These are phyloP conservation scores for Saxophila tyrrhenica DNA, from an alignment of 495 filamentous ascomycete genomes.

Conservation along the genomic window DNA sequence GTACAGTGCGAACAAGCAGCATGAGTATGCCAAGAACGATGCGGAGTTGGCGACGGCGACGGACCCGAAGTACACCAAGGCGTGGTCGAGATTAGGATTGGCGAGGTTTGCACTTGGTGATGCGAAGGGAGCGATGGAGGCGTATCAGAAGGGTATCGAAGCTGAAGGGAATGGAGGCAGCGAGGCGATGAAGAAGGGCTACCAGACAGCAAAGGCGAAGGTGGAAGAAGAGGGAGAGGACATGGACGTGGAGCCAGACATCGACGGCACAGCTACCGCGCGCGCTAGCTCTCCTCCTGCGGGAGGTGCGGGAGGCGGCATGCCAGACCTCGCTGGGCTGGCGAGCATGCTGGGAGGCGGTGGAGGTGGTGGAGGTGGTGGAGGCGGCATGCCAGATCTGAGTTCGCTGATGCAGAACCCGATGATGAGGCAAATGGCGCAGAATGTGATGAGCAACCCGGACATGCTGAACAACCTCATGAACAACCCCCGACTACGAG, in stretches of 20 bases:
- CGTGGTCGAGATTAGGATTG: conserved; percentile 83
- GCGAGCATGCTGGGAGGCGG: conserved; percentile 62
- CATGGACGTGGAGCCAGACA: conserved; percentile 40
- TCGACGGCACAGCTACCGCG: conserved; percentile 36
- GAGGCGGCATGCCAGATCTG: conserved; percentile 81
- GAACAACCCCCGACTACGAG: conserved; percentile 77
- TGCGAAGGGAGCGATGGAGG: conserved; percentile 82
- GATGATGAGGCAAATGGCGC: conserved; percentile 92
- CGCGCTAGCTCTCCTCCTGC: conserved; percentile 32
- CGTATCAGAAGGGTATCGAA: conserved; percentile 86
- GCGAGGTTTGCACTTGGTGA: conserved; percentile 85
- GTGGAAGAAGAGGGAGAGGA: conserved; percentile 57
- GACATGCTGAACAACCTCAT: conserved; percentile 80
- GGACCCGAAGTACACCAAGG: conserved; percentile 92
- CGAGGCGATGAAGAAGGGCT: conserved; percentile 87
- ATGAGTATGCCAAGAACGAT: conserved; percentile 68
- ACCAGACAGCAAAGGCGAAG: conserved; percentile 75
- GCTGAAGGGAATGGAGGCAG: conserved; percentile 83
- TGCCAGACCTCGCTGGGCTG: conserved; percentile 66
- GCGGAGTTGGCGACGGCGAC: conserved; percentile 76
- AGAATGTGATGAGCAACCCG: conserved; percentile 93
- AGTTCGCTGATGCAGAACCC: conserved; percentile 85
- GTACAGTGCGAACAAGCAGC: conserved; percentile 66
- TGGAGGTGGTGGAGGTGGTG: conserved; percentile 44
- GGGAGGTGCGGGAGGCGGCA: conserved; percentile 48